Evolutionary conservation across 164 flowering plant genomes (phyloP).

Genomic region (Magnolia sinica): DNA sequence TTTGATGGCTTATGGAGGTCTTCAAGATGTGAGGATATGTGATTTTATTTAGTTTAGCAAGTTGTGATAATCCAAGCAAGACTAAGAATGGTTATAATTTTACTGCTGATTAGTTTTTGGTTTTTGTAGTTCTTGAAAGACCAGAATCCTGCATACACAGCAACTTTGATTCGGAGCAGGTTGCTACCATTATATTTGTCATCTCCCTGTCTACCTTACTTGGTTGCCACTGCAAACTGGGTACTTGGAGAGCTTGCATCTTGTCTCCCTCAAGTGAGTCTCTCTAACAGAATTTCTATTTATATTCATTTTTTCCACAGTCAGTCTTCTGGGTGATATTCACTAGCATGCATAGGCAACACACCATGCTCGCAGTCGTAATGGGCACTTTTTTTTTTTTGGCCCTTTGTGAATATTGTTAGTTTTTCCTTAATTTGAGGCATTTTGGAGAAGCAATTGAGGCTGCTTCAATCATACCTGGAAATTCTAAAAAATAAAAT

Average conservation of each 20-base stretch:
- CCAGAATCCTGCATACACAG: constrained; percentile 43
- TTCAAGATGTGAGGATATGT: constrained; percentile 61
- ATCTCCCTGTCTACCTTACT: constrained; percentile 39
- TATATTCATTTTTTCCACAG: neutral
- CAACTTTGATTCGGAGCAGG: constrained; percentile 45
- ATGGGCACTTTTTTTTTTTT: neutral
- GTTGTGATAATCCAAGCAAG: constrained; percentile 5
- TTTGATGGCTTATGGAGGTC: constrained; percentile 75
- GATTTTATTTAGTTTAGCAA: constrained; percentile 4
- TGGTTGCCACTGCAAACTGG: constrained; percentile 84
- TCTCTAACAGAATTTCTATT: constrained; percentile 3
- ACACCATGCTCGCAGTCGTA: neutral
- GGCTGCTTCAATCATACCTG: neutral
- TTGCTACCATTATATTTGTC: constrained; percentile 57
- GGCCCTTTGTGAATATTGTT: neutral
- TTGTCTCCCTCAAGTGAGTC: constrained; percentile 69
- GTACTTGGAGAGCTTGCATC: constrained; percentile 76
- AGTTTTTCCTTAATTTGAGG: neutral
- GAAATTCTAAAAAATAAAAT: neutral
- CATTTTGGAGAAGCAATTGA: neutral
- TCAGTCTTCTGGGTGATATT: neutral
- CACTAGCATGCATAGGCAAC: neutral
- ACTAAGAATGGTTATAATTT: neutral
- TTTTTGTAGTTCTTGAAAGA: constrained; percentile 55
- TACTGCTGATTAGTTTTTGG: neutral